phyloP scores from a whole-genome alignment of 192 early-diverging fungal species.

The Backusella tuberculispora region DNA sequence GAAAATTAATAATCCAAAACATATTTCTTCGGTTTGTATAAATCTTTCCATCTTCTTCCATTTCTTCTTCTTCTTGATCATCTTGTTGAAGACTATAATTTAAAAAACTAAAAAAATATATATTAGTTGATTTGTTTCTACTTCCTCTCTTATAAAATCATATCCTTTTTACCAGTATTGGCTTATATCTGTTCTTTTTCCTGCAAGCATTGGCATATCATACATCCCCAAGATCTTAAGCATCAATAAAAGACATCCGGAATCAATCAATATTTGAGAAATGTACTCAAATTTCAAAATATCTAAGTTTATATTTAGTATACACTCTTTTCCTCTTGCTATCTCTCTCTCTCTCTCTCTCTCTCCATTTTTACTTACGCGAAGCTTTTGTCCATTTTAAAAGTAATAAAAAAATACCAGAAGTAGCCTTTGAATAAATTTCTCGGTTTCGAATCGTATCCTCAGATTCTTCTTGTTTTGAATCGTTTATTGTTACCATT shows the following conservation, averaged over 20 bases:
- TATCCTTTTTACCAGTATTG: slow-evolving; percentile 46
- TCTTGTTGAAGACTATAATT: neutral
- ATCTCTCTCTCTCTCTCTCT: slow-evolving; percentile 49
- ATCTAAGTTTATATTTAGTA: slow-evolving; percentile 42
- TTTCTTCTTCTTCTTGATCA: too few species aligned
- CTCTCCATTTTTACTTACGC: slow-evolving; percentile 45
- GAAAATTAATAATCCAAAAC: slow-evolving; percentile 70
- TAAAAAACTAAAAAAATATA: slow-evolving; percentile 12
- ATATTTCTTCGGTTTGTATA: slow-evolving; percentile 61
- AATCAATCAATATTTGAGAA: slow-evolving; percentile 75
- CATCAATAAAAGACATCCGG: slow-evolving; percentile 76
- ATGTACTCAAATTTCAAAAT: slow-evolving; percentile 75
- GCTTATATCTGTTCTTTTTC: slow-evolving; percentile 50
- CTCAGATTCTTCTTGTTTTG: slow-evolving; percentile 45
- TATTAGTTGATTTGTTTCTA: neutral
- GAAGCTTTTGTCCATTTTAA: slow-evolving; percentile 70
- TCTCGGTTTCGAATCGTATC: slow-evolving; percentile 69
- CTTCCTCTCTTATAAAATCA: neutral
- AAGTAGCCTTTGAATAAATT: slow-evolving; percentile 74
- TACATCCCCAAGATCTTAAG: slow-evolving; percentile 84
- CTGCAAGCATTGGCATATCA: slow-evolving; percentile 47
- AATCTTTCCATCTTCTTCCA: neutral
- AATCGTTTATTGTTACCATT: slow-evolving; percentile 26
- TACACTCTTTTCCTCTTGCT: too few species aligned
- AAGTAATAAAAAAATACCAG: slow-evolving; percentile 67